A percentile compares a stretch with the other conserved stretches of the same genome.
These are phyloP conservation scores for Cercospora berteroae DNA, from an alignment of 2,329 filamentous ascomycete species.

Conservation along the genomic window DNA sequence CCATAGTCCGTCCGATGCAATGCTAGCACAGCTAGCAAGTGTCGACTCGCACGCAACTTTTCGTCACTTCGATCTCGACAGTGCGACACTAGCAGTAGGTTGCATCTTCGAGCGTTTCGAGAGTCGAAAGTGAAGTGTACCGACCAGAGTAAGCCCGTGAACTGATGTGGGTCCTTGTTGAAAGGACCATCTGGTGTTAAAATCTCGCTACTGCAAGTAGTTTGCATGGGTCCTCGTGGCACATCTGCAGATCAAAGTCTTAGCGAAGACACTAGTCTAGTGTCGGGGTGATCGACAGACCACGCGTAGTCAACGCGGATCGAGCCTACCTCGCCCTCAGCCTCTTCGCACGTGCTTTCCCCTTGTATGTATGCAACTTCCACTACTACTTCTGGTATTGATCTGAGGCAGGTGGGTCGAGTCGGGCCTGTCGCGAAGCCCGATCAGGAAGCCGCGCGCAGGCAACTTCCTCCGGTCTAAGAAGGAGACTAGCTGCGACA, in stretches of 20 bases:
- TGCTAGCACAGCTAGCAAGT: background rate
- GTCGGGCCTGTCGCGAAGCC: background rate
- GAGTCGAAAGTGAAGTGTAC: background rate
- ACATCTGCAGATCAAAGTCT: background rate
- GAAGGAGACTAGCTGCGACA: no score
- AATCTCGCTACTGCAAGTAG: background rate
- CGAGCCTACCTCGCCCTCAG: background rate
- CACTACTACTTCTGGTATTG: background rate
- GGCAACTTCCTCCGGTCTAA: background rate
- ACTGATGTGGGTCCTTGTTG: background rate
- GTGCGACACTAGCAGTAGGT: background rate
- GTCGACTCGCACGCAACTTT: background rate
- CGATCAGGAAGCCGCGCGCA: background rate
- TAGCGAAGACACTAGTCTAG: background rate
- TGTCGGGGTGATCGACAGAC: background rate
- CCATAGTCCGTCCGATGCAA: background rate
- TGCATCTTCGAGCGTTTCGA: background rate
- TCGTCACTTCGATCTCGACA: background rate
- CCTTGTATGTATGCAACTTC: background rate
- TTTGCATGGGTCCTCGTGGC: background rate
- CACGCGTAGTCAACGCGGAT: background rate
- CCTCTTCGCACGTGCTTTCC: background rate
- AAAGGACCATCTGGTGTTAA: background rate
- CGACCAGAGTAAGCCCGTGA: background rate
- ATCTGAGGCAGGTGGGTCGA: background rate